These are phyloP conservation scores for Neonectria ditissima DNA, from an alignment of 2,329 filamentous ascomycete genomes.

Conservation along the genomic window DNA sequence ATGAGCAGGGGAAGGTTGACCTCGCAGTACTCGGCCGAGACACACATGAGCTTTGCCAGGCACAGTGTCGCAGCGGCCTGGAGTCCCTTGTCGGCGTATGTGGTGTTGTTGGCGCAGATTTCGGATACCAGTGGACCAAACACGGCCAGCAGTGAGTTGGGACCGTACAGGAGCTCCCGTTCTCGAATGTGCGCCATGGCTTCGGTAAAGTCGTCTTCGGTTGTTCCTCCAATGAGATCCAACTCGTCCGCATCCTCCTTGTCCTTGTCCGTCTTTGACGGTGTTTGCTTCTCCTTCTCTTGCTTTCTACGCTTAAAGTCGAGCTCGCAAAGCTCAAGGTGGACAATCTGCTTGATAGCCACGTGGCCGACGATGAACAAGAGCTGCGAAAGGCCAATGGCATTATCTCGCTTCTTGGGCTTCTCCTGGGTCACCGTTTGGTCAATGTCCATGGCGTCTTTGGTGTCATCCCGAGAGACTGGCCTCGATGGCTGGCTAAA, in stretches of 20 bases:
- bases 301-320: constrained; percentile 98
- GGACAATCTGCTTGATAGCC: constrained; percentile 98
- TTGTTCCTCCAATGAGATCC: constrained; percentile 96
- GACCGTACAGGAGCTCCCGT: constrained; percentile 84
- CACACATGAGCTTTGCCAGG: constrained; percentile 98
- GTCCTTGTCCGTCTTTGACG: constrained; percentile 62
- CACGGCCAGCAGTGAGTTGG: constrained; percentile 84
- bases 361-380: constrained; percentile 96
- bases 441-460: constrained; percentile 47
- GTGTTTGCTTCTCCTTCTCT: constrained; percentile 79
- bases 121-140: constrained; percentile 94
- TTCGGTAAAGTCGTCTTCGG: constrained; percentile 91
- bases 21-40: constrained; percentile 96
- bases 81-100: constrained; percentile 88
- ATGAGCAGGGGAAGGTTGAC: constrained; percentile 91
- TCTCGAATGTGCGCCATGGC: constrained; percentile 87
- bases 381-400: constrained; percentile 86
- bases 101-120: constrained; percentile 94
- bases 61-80: constrained; percentile 95
- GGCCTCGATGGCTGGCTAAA: constrained; percentile 66
- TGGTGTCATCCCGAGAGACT: constrained; percentile 58
- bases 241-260: constrained; percentile 85
- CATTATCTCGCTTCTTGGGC: constrained; percentile 71
- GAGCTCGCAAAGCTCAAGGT: constrained; percentile 95
- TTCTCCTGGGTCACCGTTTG: constrained; percentile 54